Base-by-base conservation (phyloP, 1,139 yeast genomes). In the Sugiyamaella neomexicana region DNA sequence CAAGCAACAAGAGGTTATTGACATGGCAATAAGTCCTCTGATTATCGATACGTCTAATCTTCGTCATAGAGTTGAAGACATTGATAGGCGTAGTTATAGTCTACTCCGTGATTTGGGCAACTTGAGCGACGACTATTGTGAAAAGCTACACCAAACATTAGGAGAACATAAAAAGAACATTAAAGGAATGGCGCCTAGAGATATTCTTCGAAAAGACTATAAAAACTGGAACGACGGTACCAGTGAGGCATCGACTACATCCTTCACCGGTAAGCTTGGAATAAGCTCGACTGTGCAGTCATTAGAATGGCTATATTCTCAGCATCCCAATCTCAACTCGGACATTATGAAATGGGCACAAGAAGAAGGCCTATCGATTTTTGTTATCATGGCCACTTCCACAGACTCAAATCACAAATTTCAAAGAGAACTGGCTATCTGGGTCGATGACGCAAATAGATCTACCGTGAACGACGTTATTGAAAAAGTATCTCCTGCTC, bases 181-280 rank as follows among this genome's bases (percentile, higher is more conserved):
- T 48, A 67, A 69, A 1, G 89, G 89, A 0, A 75, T 90, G 50
- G 65, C 80, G 1, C 71, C 82, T 10, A 65, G 66, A 5, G 95
- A 89, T 52, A 69, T 91, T 13, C 73, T 91, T 46, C 74, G 85
- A 45, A 90, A 89, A 68, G 99, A 91, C 67, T 91, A 87, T 70
- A 91, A 91, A 66, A 85, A 83, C 63, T 90, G 86, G 73, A 64
- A 62, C 1, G 68, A 69, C 10, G 17, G 16, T 8, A 4, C 17
- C 20, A 17, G 4, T 72, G 70, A 0, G 69, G 69, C 5, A 65
- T 66, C 2, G 61, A 62, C 1, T 7, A 20, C 36, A 13, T 55
- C 54, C 1, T 36, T 63, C 31, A 43, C 36, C 1, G 63, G 63
- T 31, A 69, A 66, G 7, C 76, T 89, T 32, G 98, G 97, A 0